A percentile compares a stretch with the other conserved stretches of the same genome.
Evolutionary conservation across 345 rosid genomes (phyloP).

Genomic region (Triadica sebifera): DNA sequence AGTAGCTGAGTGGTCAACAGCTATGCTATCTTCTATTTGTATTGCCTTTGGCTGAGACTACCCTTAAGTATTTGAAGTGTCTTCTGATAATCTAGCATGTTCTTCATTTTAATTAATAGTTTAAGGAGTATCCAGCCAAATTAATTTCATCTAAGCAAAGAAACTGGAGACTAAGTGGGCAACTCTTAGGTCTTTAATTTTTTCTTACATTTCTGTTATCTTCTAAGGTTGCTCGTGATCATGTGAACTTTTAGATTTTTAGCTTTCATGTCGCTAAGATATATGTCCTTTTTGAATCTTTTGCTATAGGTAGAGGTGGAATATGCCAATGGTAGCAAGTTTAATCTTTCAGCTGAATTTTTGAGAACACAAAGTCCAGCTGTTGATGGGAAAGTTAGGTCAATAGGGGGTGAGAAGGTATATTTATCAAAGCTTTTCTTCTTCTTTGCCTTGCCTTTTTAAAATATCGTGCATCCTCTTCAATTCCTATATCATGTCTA

Average conservation of each 20-base stretch:
- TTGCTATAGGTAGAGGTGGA: conserved; percentile 70
- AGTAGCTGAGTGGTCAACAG: background rate
- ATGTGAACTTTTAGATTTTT: background rate
- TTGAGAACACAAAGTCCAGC: conserved; percentile 79
- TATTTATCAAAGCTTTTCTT: background rate
- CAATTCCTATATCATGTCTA: background rate
- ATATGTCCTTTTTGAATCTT: conserved; percentile 3
- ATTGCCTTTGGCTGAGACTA: background rate
- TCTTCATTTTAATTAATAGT: background rate
- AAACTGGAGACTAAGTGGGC: background rate
- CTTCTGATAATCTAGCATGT: background rate
- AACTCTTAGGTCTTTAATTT: background rate
- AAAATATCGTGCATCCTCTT: background rate
- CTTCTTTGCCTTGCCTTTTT: conserved; percentile 1
- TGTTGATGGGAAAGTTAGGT: conserved; percentile 82
- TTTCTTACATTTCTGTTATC: background rate
- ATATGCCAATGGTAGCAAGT: conserved; percentile 59
- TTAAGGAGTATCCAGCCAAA: background rate
- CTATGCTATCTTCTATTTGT: background rate
- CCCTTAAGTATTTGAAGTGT: background rate
- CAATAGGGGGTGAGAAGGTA: conserved; percentile 87
- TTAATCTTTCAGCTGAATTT: conserved; percentile 69
- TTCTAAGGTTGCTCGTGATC: background rate
- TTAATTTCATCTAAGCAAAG: background rate
- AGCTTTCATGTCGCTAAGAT: background rate